Base-by-base conservation (phyloP, 2,329 filamentous ascomycete genomes). In the Calonectria pseudoturangicola region DNA sequence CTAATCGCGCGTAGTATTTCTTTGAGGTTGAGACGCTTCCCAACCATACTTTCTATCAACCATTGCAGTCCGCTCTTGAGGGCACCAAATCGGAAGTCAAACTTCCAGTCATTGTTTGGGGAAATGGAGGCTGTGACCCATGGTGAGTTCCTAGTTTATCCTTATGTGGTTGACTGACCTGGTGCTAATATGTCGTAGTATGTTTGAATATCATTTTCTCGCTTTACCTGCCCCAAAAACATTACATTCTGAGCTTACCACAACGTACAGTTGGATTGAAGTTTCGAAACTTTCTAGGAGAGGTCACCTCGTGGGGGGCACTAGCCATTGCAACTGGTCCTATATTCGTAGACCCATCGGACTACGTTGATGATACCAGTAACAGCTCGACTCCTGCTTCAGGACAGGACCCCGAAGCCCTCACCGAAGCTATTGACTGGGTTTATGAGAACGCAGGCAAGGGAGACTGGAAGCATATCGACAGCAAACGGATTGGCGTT, bases 121-220 rank as follows among this genome's bases (percentile, higher is more conserved):
- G 54, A 60, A 60, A 60, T 27, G 54, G 54, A 41, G 54, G n/a
- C 21, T 60, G 54, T 25, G 54, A 60, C 18, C 54, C 54, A 60
- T 60, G 54, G 54, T 60, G 27, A 60, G 36, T 5, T 18, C 10
- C 1, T 0, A 12, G 5, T 25, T 18, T 16, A 16, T 5, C 15
- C 25, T 25, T 6, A 3, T 18, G 9, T 18, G 27, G 2, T 8
- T 4, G 13, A 33, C 7, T 0, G 10, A 60, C 33, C 15, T 27
- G 15, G 7, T 16, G 33, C 54, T 60, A 60, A 60, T 21, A 25
- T 10, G 12, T 18, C 10, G 21, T 21, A 60, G 54, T 60, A 60
- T 18, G 33, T 41, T 18, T 48, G 1, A 25, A 18, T 41, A 41
- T 12, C 33, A 27, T 25, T 21, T 41, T 21, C 12, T 21, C 5